Conservation (phyloP, 1,284 basidiomycete genomes). For the Paramarasmius palmivorus region DNA sequence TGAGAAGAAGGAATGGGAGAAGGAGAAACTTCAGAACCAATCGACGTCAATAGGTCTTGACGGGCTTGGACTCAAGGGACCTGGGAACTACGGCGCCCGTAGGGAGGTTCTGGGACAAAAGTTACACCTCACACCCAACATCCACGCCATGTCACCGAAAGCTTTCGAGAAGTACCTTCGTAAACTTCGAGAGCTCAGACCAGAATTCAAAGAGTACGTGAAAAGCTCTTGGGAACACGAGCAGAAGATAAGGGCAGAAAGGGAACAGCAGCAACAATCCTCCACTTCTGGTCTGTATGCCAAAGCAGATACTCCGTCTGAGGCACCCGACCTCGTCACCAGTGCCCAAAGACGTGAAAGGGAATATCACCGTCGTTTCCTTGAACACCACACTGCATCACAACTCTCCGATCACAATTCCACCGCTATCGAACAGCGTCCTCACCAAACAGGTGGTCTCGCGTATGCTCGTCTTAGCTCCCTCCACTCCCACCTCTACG, state of each 20-base stretch:
- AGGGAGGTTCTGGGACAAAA: constrained; percentile 15
- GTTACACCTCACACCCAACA: constrained; percentile 36
- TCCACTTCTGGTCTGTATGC: not conserved
- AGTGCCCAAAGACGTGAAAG: constrained; percentile 30
- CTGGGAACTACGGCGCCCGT: constrained; percentile 25
- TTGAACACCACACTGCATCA: constrained; percentile 35
- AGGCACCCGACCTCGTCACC: constrained; percentile 18
- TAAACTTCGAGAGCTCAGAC: constrained; percentile 54
- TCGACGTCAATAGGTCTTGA: constrained; percentile 18
- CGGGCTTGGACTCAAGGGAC: constrained; percentile 26
- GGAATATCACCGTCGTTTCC: constrained; percentile 29
- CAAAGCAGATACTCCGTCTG: constrained; percentile 24
- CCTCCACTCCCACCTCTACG: constrained; percentile 54
- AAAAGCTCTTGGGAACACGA: constrained; percentile 25
- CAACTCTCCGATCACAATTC: constrained; percentile 29
- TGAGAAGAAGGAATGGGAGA: not conserved
- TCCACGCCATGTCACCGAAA: constrained; percentile 44
- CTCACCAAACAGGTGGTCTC: constrained; percentile 64
- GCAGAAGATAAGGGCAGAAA: constrained; percentile 8
- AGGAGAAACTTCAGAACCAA: constrained; percentile 2
- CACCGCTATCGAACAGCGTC: constrained; percentile 57
- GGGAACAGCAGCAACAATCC: not conserved
- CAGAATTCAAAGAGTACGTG: constrained; percentile 53
- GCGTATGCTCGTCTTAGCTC: constrained; percentile 53
- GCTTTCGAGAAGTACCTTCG: constrained; percentile 62